Evolutionary conservation across 2,329 filamentous ascomycete genomes (phyloP).

Genomic region (Macrophomina pseudophaseolina): DNA sequence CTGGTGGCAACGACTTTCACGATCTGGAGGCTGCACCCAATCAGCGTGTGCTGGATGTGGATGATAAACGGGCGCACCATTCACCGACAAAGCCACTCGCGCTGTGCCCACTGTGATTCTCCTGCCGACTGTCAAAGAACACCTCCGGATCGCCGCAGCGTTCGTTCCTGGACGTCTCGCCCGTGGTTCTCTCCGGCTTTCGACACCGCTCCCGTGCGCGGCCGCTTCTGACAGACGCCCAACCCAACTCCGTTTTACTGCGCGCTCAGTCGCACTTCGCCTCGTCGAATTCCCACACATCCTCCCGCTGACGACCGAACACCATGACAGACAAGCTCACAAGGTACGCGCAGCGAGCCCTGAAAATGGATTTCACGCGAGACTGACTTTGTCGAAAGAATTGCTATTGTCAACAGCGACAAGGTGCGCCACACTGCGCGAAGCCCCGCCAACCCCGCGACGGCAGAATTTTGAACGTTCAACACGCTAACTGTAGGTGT

Average conservation of each 20-base stretch:
- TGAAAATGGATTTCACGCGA: background rate
- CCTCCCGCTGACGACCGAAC: constrained; percentile 7
- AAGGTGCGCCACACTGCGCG: constrained; percentile 67
- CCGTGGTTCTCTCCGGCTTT: constrained; percentile 13
- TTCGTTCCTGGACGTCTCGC: constrained; percentile 8
- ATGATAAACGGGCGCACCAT: constrained; percentile 16
- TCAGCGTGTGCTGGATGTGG: background rate
- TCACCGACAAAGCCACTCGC: constrained; percentile 25
- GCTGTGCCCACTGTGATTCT: constrained; percentile 13
- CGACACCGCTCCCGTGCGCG: constrained; percentile 9
- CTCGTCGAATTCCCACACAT: constrained; percentile 11
- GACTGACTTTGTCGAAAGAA: constrained; percentile 60
- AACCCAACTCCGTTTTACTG: constrained; percentile 16
- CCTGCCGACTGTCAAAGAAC: constrained; percentile 22
- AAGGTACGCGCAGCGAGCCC: constrained; percentile 64
- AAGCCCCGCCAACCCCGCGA: constrained; percentile 27
- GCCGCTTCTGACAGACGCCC: constrained; percentile 10
- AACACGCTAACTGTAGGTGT: constrained; percentile 22
- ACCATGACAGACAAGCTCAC: constrained; percentile 93
- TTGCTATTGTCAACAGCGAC: constrained; percentile 98
- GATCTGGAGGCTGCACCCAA: background rate
- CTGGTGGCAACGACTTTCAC: constrained; percentile 12
- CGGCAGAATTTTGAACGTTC: constrained; percentile 36
- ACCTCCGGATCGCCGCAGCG: constrained; percentile 23
- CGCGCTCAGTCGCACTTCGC: constrained; percentile 5